Conservation (phyloP, 176 grass and related monocot genomes). For the Aegilops umbellulata region DNA sequence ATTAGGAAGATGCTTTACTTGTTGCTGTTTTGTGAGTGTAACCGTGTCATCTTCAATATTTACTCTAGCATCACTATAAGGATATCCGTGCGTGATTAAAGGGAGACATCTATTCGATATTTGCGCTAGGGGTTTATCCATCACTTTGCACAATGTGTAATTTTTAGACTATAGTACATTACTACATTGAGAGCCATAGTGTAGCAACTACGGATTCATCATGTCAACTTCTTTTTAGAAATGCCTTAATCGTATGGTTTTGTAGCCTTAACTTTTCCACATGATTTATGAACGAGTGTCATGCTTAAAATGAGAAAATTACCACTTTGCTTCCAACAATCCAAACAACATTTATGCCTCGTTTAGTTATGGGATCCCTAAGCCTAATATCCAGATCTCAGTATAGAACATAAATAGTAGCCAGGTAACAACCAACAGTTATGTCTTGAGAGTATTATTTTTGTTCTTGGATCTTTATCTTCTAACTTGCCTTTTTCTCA, state of each 20-base stretch:
- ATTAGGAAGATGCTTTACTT: neutral
- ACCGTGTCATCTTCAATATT: neutral
- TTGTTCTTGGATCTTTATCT: conserved; percentile 22
- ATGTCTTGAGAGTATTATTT: neutral
- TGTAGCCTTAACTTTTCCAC: neutral
- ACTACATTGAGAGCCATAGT: neutral
- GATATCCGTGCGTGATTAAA: neutral
- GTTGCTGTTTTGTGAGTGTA: neutral
- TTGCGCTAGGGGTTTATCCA: neutral
- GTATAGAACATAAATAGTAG: neutral
- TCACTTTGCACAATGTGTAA: neutral
- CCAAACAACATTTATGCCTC: neutral
- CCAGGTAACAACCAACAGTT: neutral
- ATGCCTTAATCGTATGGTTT: neutral
- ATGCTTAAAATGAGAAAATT: conserved; percentile 4
- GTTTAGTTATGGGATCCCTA: neutral
- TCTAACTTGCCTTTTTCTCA: conserved; percentile 26
- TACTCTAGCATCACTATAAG: neutral
- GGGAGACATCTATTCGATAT: neutral
- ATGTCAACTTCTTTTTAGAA: neutral
- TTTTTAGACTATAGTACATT: neutral
- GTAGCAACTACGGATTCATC: neutral
- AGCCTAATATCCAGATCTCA: neutral
- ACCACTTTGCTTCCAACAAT: neutral
- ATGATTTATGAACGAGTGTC: neutral